Conservation (phyloP, 441 rosid species). For the Brassica hybrid region DNA sequence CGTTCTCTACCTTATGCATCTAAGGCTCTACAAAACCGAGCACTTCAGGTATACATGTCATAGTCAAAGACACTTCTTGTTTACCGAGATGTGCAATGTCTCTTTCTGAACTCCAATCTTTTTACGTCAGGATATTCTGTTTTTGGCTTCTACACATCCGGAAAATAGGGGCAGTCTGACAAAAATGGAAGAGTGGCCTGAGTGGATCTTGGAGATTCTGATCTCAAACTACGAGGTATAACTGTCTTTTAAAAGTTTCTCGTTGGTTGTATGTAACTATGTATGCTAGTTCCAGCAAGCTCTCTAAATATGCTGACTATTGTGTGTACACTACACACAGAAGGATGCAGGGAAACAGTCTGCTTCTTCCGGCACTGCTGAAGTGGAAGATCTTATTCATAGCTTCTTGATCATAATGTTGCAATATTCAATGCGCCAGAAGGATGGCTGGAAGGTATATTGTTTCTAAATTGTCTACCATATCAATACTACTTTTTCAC, state of each 20-base stretch:
- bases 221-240: constrained; percentile 87
- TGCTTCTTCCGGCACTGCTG: constrained; percentile 57
- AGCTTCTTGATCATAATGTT: constrained; percentile 87
- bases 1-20: constrained; percentile 85
- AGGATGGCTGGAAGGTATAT: constrained; percentile 97
- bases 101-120: constrained; percentile 55
- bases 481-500: constrained; percentile 15
- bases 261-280: neutral
- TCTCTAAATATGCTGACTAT: constrained; percentile 20
- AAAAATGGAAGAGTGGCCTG: constrained; percentile 98
- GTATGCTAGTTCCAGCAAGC: neutral
- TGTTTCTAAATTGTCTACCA: neutral
- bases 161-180: constrained; percentile 86
- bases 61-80: neutral
- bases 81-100: neutral
- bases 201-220: constrained; percentile 92
- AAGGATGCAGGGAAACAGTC: constrained; percentile 61
- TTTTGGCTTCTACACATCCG: constrained; percentile 99
- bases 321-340: constrained; percentile 53
- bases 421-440: constrained; percentile 95
- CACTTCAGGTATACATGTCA: constrained; percentile 71
- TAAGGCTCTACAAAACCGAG: constrained; percentile 75
- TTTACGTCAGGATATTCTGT: constrained; percentile 95
- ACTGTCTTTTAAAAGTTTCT: constrained; percentile 18
- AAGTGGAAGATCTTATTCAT: constrained; percentile 87